Evolutionary conservation across 306 rosid species (phyloP).

Genomic region (Cucurbita argyrosperma): DNA sequence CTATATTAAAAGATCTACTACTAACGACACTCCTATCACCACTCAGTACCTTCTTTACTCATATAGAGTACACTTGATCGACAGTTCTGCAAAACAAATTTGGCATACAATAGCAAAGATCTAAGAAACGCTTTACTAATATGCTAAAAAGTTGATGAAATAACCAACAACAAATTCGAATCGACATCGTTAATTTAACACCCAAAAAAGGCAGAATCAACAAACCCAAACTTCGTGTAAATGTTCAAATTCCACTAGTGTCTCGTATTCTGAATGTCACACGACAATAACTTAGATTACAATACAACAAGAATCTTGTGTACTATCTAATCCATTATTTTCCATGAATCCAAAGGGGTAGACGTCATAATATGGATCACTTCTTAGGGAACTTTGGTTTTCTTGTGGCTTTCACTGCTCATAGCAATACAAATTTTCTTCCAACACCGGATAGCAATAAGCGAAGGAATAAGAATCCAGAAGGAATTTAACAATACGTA

Average conservation of each 20-base stretch:
- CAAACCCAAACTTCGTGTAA: neutral
- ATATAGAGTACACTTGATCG: neutral
- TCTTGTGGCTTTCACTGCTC: constrained; percentile 41
- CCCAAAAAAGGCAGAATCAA: neutral
- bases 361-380: neutral
- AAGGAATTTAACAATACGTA: constrained; percentile 53
- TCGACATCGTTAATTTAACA: neutral
- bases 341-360: neutral
- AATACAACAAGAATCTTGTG: neutral
- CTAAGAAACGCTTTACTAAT: neutral
- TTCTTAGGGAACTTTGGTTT: constrained; percentile 49
- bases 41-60: too few species aligned
- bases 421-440: constrained; percentile 45
- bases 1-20: neutral
- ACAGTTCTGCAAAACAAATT: neutral
- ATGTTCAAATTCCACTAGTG: neutral
- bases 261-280: neutral
- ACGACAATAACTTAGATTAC: too few species aligned
- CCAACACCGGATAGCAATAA: constrained; percentile 66
- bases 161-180: neutral
- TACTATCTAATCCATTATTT: neutral
- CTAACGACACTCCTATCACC: too few species aligned
- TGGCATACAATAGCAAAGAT: neutral
- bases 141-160: neutral
- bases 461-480: constrained; percentile 60